Base-by-base conservation (phyloP, 345 rosid species). In the Lepidium sativum region DNA sequence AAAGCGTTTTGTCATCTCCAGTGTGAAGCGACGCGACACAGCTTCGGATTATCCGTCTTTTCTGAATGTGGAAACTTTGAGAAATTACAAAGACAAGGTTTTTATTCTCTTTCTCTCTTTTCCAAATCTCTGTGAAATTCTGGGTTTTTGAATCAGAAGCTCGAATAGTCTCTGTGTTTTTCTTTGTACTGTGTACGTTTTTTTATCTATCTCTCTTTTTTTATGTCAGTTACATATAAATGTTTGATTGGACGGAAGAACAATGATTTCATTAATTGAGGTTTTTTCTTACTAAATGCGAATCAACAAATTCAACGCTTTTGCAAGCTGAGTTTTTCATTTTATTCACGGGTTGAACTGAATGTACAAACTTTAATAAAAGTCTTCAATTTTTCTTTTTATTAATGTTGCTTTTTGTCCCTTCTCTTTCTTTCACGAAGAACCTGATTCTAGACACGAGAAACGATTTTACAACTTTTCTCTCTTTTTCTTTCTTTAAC, bases 381-480 rank as follows among this genome's bases (percentile, higher is more conserved):
- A 51, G 18, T 32, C 35, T 60, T 20, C 9, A 10, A 67, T n/a
- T n/a, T 39, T 32, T 11, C 25, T 52, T 48, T 34, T 4, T 20
- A 20, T 20, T n/a, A n/a, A n/a, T 44, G 45, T 13, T 47, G 13
- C 14, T 29, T 50, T 41, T 52, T 38, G 60, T 18, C 43, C 6
- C 37, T 2, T 14, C n/a, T 48, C 45, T 83, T 79, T 82, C 44
- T 73, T 67, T 80, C 83, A 78, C 77, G 86, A 79, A 83, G 92
- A 81, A 84, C 86, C 90, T 74, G 97, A 86, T 89, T 89, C 94
- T 87, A 51, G 80, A 75, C 85, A 73, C 86, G 86, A 83, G 85
- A 70, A 85, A 72, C 79, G 73, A 76, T 76, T 80, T 86, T 62
- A 59, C 9, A 48, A 71, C 78, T 73, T 70, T 71, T 60, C n/a